Percentiles rank a stretch among this genome's conserved stretches.
Conservation (phyloP, 176 grass and related monocot species). For the Bonia amplexicaulis region DNA sequence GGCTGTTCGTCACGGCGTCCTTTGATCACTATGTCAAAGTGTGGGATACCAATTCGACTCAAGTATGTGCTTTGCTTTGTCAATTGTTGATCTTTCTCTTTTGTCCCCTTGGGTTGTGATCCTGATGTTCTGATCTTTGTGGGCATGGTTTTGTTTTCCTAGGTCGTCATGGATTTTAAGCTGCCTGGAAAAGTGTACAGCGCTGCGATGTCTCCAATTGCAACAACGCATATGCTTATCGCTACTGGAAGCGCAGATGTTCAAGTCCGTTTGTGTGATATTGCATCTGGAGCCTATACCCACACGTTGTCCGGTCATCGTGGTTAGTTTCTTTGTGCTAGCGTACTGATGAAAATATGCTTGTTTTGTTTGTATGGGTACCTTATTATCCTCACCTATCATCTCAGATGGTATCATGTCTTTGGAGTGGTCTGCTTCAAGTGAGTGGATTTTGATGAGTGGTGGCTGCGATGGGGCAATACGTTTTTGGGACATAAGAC, state of each 20-base stretch:
- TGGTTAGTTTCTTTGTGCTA: constrained; percentile 46
- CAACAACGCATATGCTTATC: constrained; percentile 81
- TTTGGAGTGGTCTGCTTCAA: constrained; percentile 86
- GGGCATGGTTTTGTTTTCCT: constrained; percentile 16
- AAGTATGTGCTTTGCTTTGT: constrained; percentile 42
- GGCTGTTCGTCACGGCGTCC: constrained; percentile 75
- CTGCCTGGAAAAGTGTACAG: constrained; percentile 90
- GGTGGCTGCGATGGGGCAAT: constrained; percentile 86
- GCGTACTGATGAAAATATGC: constrained; percentile 2
- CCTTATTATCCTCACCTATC: not conserved
- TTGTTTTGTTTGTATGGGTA: constrained; percentile 15
- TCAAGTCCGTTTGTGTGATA: constrained; percentile 88
- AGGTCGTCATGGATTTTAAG: constrained; percentile 95
- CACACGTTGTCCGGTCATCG: constrained; percentile 95
- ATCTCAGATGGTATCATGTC: constrained; percentile 91
- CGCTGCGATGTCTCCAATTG: constrained; percentile 65
- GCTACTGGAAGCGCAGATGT: constrained; percentile 81
- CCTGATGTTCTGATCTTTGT: not conserved
- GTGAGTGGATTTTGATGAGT: constrained; percentile 81
- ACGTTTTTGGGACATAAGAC: constrained; percentile 96
- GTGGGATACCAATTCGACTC: constrained; percentile 90
- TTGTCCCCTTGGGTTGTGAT: not conserved
- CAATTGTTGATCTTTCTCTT: not conserved
- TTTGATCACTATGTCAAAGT: constrained; percentile 88
- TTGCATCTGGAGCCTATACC: constrained; percentile 89